A percentile compares a stretch with the other conserved stretches of the same genome.
phyloP scores from a whole-genome alignment of 2,329 filamentous ascomycete genomes.

The Truncatella angustata region DNA sequence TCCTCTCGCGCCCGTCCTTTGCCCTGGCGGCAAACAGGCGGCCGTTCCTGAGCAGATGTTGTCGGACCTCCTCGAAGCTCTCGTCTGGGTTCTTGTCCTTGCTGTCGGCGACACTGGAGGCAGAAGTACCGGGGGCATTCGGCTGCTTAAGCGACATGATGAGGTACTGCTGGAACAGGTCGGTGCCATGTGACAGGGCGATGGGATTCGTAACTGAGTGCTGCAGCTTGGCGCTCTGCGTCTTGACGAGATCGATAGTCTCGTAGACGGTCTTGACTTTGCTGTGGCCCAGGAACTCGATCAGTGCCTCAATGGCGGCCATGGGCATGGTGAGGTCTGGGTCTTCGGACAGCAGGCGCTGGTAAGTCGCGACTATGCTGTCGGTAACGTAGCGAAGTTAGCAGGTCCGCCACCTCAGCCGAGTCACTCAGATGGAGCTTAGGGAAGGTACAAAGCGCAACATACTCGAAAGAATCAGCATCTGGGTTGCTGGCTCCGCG shows the following conservation, averaged over 20 bases:
- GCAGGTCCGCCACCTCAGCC: neutral
- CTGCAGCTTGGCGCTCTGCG: conserved; percentile 75
- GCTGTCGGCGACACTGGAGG: conserved; percentile 9
- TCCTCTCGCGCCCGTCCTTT: conserved; percentile 79
- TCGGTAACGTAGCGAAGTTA: neutral
- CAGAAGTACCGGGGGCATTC: conserved; percentile 26
- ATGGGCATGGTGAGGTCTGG: conserved; percentile 92
- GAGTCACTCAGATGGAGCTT: neutral
- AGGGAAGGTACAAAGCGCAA: neutral
- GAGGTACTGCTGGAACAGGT: conserved; percentile 93
- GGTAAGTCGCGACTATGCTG: conserved; percentile 57
- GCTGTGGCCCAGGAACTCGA: conserved; percentile 77
- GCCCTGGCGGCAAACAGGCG: conserved; percentile 83
- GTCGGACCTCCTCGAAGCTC: conserved; percentile 79
- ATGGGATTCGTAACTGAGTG: conserved; percentile 81
- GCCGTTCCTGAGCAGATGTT: conserved; percentile 82
- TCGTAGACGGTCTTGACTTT: conserved; percentile 87
- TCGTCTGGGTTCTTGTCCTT: conserved; percentile 33
- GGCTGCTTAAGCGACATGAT: conserved; percentile 68
- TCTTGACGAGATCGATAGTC: conserved; percentile 81
- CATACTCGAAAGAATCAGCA: conserved; percentile 13
- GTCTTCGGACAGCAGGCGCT: conserved; percentile 59
- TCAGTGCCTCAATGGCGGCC: conserved; percentile 88
- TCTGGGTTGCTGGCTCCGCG: conserved; percentile 10
- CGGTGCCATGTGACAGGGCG: conserved; percentile 87